Base-by-base conservation (phyloP, 129 eudicot species). In the Oenanthe sinensis region DNA sequence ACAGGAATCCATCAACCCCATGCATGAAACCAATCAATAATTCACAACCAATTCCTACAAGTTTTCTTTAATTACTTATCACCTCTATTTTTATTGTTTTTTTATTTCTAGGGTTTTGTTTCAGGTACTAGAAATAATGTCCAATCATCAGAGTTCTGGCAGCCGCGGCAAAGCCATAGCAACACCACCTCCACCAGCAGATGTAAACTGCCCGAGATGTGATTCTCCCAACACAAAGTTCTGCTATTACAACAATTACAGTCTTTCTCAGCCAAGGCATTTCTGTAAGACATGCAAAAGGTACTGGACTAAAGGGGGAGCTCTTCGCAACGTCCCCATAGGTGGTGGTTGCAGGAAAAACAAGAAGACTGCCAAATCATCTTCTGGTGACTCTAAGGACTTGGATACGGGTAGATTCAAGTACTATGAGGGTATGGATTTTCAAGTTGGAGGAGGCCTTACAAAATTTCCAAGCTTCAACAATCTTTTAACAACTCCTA, bases 231-330 rank as follows among this genome's bases (percentile, higher is more conserved):
- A 93, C 87, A 93, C 98, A 39, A 93, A 93, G 79, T 93, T 93
- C 78, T 93, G 98, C 83, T 93, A 93, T 85, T 93, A 86, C 91
- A 93, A 93, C 87, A 93, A 93, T 78, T 93, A 93, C 84, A 93
- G 97, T 89, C 91, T 93, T 46, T 30, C 94, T 17, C 97, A 93
- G 54, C 98, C 98, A 17, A 83, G 98, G 60, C 91, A 91, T 82
- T 93, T 89, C 78, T 93, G 98, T 87, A 93, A 93, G 86, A 85
- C 97, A 1, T 93, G 98, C 47, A 83, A 92, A 75, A 80, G 98
- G 70, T 93, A 93, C 50, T 93, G 97, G 98, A 93, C 98, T 17
- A 89, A 82, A 83, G 97, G 97, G 6, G 98, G 98, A 40, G 91
- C 98, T 60, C 79, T 93, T 47, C 85, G 98, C 30, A 93, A 83